Base-by-base conservation (phyloP, 805 yeast genomes). In the Candida takata region DNA sequence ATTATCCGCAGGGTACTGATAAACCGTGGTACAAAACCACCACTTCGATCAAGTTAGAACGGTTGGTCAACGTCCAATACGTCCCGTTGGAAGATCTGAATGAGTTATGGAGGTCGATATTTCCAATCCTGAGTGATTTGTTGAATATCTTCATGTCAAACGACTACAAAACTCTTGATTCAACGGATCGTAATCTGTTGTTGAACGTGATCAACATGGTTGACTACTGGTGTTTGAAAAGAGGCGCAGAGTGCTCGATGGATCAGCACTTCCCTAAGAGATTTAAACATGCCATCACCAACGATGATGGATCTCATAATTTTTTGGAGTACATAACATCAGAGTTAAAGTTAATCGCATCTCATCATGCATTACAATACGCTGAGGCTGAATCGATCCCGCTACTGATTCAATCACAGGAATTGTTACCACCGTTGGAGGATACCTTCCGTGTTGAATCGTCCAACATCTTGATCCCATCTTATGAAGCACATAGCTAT, bases 141-240 rank as follows among this genome's bases (percentile, higher is more conserved):
- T 43, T 43, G 31, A 43, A 37, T 13, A 34, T 43, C 27, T 37
- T 43, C 31, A 35, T 40, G 38, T 38, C 41, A 1, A 42, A 37
- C 19, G 33, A 33, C 4, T 39, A 32, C 21, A 14, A 35, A 14
- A 35, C 31, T n/a, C 25, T 43, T n/a, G 20, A 28, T 2, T n/a
- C 35, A 6, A 27, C 35, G 3, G 46, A 39, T 18, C 28, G 29
- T n/a, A 25, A 20, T 13, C 33, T 29, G 6, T 24, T 43, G 27
- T 29, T 43, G 40, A 40, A 19, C 17, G 23, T 40, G 13, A 30
- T 43, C 26, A 40, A 33, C 26, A 34, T 43, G 39, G 24, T 43
- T 11, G 46, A 43, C 24, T 43, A 37, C 26, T 43, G 42, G 42
- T 43, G 38, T 31, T 6, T 43, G 38, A 43, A 43, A 15, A 21